phyloP scores from a whole-genome alignment of 306 rosid species.

The Trifolium pratense region DNA sequence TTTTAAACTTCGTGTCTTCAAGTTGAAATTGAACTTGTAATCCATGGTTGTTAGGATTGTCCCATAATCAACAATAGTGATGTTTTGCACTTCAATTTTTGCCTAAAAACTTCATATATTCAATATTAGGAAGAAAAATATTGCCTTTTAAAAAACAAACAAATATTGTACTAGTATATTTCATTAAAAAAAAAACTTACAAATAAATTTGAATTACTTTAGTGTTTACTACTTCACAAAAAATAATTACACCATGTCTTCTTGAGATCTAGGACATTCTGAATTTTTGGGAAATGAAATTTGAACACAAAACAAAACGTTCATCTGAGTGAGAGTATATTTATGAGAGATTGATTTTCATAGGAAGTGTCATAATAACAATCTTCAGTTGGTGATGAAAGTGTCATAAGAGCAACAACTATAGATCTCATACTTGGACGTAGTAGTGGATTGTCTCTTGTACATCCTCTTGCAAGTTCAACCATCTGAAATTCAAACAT shows the following conservation, averaged over 20 bases:
- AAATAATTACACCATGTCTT: conserved; percentile 4
- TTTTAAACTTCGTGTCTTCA: too few species aligned
- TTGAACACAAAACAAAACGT: background rate
- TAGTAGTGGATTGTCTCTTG: conserved; percentile 73
- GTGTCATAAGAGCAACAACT: conserved; percentile 90
- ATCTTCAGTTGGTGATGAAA: conserved; percentile 65
- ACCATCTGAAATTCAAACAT: conserved; percentile 64
- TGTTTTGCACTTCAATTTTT: too few species aligned
- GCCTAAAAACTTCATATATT: too few species aligned
- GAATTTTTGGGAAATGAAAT: background rate
- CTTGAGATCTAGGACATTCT: background rate
- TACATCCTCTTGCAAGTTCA: conserved; percentile 80
- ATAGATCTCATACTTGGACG: conserved; percentile 92
- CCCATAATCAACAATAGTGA: too few species aligned
- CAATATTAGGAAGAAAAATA: too few species aligned
- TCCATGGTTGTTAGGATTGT: too few species aligned
- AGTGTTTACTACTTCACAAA: background rate
- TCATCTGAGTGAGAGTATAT: conserved; percentile 74
- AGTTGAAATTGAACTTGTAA: too few species aligned
- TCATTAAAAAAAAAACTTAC: too few species aligned
- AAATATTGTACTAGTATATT: too few species aligned
- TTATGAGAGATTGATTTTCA: conserved; percentile 69
- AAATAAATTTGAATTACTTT: background rate
- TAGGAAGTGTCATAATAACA: conserved; percentile 71
- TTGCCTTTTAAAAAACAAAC: background rate